Conservation (phyloP, 1,284 basidiomycete species). For the Thecaphora thlaspeos region DNA sequence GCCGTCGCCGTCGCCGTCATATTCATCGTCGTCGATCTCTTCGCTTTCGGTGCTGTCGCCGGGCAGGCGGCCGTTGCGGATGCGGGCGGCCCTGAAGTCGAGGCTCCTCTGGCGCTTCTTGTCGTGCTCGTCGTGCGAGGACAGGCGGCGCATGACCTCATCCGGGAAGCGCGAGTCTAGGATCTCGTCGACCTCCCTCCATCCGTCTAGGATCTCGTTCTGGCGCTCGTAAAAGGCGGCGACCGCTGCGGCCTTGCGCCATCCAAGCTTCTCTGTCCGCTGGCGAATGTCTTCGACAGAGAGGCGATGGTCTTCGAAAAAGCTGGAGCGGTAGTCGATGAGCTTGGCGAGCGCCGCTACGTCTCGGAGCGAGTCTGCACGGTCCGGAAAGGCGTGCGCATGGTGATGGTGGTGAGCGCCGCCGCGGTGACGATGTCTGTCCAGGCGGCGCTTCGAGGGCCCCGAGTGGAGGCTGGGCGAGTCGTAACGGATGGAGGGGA, state of each 20-base stretch:
- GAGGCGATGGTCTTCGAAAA: conserved; percentile 43
- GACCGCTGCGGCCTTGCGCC: conserved; percentile 30
- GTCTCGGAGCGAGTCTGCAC: conserved; percentile 45
- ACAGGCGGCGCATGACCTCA: conserved; percentile 53
- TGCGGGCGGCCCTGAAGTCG: background rate
- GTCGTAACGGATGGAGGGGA: too few relatives aligned
- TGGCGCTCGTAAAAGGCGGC: conserved; percentile 47
- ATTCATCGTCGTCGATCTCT: conserved; percentile 38
- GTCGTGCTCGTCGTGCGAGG: conserved; percentile 3
- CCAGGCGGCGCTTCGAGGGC: too few relatives aligned
- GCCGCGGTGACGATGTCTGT: background rate
- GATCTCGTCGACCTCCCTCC: conserved; percentile 55
- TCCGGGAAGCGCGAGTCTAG: conserved; percentile 53
- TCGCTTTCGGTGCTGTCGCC: conserved; percentile 7
- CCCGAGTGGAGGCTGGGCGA: too few relatives aligned
- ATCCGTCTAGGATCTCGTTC: conserved; percentile 51
- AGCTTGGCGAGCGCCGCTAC: conserved; percentile 45
- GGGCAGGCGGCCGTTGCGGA: background rate
- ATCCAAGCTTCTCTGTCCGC: conserved; percentile 21
- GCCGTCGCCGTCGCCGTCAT: conserved; percentile 37
- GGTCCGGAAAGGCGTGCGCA: conserved; percentile 38
- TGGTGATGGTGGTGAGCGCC: conserved; percentile 1
- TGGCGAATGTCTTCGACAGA: conserved; percentile 36
- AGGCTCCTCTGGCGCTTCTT: conserved; percentile 4
- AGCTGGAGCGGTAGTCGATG: conserved; percentile 49